A percentile compares a stretch with the other conserved stretches of the same genome.
These are phyloP conservation scores for Leptomonas pyrrhocoris DNA, from an alignment of 208 protist genomes.

Conservation along the genomic window DNA sequence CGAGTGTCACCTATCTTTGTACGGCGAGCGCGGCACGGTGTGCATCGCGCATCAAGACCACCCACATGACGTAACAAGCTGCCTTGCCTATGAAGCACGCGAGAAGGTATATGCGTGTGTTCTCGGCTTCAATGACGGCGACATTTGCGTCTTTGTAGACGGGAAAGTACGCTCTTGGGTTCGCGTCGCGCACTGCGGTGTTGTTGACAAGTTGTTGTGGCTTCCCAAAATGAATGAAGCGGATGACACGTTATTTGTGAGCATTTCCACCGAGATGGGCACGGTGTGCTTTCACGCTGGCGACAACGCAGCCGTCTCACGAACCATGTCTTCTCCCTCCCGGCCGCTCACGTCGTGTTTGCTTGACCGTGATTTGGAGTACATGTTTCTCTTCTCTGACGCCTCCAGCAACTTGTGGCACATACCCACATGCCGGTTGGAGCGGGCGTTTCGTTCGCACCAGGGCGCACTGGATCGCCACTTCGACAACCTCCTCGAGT, in stretches of 20 bases:
- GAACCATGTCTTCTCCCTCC: conserved; percentile 61
- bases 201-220: conserved; percentile 37
- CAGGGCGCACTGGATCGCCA: conserved; percentile 2
- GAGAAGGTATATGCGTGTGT: conserved; percentile 28
- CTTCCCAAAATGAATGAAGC: conserved; percentile 34
- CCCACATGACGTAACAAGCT: conserved; percentile 43
- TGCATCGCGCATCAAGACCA: conserved; percentile 37
- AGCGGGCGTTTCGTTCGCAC: conserved; percentile 46
- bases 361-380: conserved; percentile 56
- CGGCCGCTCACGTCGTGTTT: conserved; percentile 64
- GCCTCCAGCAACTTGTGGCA: conserved; percentile 77
- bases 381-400: conserved; percentile 58
- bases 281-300: conserved; percentile 68
- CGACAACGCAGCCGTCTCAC: conserved; percentile 47
- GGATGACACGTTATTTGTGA: conserved; percentile 60
- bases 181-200: conserved; percentile 43
- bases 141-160: conserved; percentile 46
- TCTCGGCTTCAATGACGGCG: conserved; percentile 49
- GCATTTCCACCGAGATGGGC: conserved; percentile 58
- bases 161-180: conserved; percentile 22
- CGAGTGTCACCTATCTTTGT: conserved; percentile 36
- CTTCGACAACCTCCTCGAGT: conserved; percentile 34
- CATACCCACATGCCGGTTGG: conserved; percentile 76
- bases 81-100: conserved; percentile 33
- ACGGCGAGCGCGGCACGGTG: conserved; percentile 16